Conservation (phyloP, 768 basidiomycete genomes). For the Collybia mongolica region DNA sequence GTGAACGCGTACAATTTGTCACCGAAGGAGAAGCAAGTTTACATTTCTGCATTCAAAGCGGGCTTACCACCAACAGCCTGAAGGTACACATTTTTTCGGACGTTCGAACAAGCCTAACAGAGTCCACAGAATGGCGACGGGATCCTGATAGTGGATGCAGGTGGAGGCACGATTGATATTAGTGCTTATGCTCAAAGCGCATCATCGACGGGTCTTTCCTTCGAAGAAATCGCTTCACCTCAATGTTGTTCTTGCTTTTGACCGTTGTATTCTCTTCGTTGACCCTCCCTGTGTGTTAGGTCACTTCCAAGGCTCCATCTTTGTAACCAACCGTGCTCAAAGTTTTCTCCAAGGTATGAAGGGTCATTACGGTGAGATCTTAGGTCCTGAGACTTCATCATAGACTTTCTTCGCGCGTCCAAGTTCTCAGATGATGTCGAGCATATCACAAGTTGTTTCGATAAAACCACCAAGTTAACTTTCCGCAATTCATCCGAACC, state of each 20-base stretch:
- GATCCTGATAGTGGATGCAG: constrained; percentile 55
- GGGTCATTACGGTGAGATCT: too few relatives aligned
- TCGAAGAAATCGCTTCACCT: constrained; percentile 48
- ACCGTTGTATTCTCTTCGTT: background rate
- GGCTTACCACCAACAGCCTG: constrained; percentile 34
- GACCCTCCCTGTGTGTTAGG: constrained; percentile 24
- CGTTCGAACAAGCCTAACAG: background rate
- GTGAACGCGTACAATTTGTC: constrained; percentile 48
- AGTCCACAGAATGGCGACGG: constrained; percentile 38
- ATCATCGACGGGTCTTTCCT: constrained; percentile 16
- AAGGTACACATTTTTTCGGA: constrained; percentile 18
- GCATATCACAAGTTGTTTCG: constrained; percentile 40
- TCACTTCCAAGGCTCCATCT: constrained; percentile 46
- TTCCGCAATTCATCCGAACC: constrained; percentile 34
- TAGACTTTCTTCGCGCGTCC: constrained; percentile 39
- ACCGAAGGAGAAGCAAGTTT: constrained; percentile 66
- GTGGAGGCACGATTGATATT: constrained; percentile 61
- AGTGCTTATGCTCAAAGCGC: constrained; percentile 43
- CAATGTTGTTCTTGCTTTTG: constrained; percentile 30
- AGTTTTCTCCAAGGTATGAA: constrained; percentile 33
- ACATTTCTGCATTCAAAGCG: constrained; percentile 47
- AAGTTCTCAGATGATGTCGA: constrained; percentile 37
- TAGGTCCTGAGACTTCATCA: background rate
- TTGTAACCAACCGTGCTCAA: constrained; percentile 39
- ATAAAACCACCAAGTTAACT: constrained; percentile 41